phyloP scores from a whole-genome alignment of 2,329 filamentous ascomycete species.

The Coniochaeta sp. region DNA sequence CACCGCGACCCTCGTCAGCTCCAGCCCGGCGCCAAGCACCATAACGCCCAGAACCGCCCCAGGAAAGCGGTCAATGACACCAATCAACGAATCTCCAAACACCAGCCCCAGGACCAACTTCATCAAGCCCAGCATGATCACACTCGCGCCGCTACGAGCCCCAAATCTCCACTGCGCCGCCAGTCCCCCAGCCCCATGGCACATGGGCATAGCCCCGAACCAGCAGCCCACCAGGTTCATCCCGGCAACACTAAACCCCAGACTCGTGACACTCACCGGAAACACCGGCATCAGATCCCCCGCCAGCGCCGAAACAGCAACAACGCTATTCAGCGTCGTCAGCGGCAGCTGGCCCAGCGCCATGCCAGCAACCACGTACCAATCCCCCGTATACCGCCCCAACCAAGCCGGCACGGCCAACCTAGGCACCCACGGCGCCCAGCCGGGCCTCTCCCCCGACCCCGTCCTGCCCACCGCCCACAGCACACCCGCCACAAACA shows the following conservation, averaged over 20 bases:
- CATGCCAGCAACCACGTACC: slow-evolving; percentile 36
- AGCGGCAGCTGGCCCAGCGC: slow-evolving; percentile 83
- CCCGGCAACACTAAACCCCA: slow-evolving; percentile 72
- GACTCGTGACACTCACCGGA: slow-evolving; percentile 55
- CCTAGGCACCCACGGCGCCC: not conserved
- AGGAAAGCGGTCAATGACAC: slow-evolving; percentile 65
- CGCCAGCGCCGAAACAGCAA: slow-evolving; percentile 76
- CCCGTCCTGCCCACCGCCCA: not conserved
- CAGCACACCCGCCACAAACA: slow-evolving; percentile 62
- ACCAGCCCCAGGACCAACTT: slow-evolving; percentile 72
- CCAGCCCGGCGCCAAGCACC: slow-evolving; percentile 82
- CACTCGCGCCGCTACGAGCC: slow-evolving; percentile 75
- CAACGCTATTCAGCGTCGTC: slow-evolving; percentile 85
- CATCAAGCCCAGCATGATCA: slow-evolving; percentile 68
- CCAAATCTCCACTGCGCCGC: slow-evolving; percentile 90
- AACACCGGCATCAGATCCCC: slow-evolving; percentile 67
- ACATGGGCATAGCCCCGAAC: slow-evolving; percentile 94
- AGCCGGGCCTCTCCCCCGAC: not conserved
- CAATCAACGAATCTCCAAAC: slow-evolving; percentile 67
- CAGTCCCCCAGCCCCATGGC: slow-evolving; percentile 84
- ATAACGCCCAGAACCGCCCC: slow-evolving; percentile 73
- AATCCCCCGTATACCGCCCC: not conserved
- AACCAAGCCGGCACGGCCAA: not conserved
- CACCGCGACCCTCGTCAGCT: slow-evolving; percentile 79
- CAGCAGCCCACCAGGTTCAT: slow-evolving; percentile 85